Evolutionary conservation across 306 rosid species (phyloP).

Genomic region (Dalbergia cultrata): DNA sequence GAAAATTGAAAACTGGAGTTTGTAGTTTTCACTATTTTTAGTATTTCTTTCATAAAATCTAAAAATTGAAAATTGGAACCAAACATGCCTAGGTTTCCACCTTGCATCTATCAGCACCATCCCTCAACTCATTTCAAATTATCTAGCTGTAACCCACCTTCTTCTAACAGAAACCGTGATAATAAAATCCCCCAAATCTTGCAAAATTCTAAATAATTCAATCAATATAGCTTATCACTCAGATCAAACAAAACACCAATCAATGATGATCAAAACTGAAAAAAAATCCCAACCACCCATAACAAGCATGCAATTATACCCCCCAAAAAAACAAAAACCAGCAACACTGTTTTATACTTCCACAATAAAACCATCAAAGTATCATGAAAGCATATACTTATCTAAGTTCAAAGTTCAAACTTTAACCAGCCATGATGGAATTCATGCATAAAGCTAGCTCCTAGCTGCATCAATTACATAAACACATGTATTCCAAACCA

Average conservation of each 20-base stretch:
- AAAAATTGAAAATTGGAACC: too few relatives aligned
- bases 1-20: too few relatives aligned
- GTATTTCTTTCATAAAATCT: too few relatives aligned
- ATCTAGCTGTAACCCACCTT: too few relatives aligned
- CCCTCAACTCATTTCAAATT: not conserved
- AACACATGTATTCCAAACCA: not conserved
- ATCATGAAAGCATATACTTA: not conserved
- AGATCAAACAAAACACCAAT: not conserved
- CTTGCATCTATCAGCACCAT: too few relatives aligned
- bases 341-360: not conserved
- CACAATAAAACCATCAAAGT: not conserved
- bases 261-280: not conserved
- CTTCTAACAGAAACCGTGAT: too few relatives aligned
- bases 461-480: not conserved
- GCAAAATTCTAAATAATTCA: too few relatives aligned
- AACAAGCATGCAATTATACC: not conserved
- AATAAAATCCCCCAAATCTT: too few relatives aligned
- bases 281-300: not conserved
- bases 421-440: not conserved
- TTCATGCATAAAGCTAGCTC: not conserved
- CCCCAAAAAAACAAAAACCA: not conserved
- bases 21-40: too few relatives aligned
- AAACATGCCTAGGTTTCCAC: too few relatives aligned
- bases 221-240: too few relatives aligned
- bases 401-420: not conserved